Evolutionary conservation across 495 filamentous ascomycete genomes (phyloP), one percentile per base, ranked within the genome.

Genomic region (Penicillium roqueforti): DNA sequence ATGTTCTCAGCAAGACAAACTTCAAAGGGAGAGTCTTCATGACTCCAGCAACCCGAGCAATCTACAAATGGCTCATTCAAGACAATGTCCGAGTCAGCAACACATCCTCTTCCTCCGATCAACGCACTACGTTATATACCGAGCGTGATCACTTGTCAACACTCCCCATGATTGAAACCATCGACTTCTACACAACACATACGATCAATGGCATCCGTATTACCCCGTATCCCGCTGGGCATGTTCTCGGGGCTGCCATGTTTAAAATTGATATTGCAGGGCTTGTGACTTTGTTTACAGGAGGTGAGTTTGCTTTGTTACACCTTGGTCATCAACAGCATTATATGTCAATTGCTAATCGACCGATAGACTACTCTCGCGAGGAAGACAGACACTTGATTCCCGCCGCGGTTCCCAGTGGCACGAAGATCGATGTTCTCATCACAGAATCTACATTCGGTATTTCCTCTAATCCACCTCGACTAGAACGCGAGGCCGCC

Each of bases 61-160:
- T 98, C 71, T 98, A 98, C 80, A 97, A 97, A 77, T 97, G 92
- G 91, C 80, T 98, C 31, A 96, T 97, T 47, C 91, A 96, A 68
- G 93, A 98, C 72, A 91, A 88, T 65, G 87, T 98, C 25, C 85
- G 93, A 54, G 91, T 98, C 31, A 81, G 77, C 62, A 86, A 90
- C 67, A 90, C 87, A 0, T 86, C 88, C 0, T 82, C 80, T 14
- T 83, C 81, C 14, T 87, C 88, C 1, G 86, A 89, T 55, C 82
- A 87, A 54, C 83, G 83, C 9, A 83, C 88, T 0, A 85, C 86
- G 1, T 82, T 97, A 38, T 98, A 96, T 66, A 96, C 90, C 2
- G 93, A 98, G 69, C 84, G 89, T 49, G 93, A 98, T 65, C 91
- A 96, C 67, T 75, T 97, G 14, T 87, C 89, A 41, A 97, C 92